Conservation (phyloP, 208 protist genomes). For the Novymonas esmeraldas region DNA sequence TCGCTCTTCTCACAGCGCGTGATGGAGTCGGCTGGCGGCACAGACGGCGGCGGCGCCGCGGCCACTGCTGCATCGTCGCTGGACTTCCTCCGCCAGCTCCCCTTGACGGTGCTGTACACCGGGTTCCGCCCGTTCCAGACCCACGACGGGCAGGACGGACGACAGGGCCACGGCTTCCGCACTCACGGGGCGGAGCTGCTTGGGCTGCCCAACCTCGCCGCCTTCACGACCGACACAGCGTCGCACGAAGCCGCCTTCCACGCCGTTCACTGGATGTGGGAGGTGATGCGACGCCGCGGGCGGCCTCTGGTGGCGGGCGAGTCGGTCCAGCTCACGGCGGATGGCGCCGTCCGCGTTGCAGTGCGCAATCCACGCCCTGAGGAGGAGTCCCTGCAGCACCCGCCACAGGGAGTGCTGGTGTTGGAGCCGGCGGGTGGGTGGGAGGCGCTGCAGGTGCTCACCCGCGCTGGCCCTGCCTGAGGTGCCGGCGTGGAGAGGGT, state of each 20-base stretch:
- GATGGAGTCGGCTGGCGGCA: slow-evolving; percentile 2
- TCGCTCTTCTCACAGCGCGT: slow-evolving; percentile 14
- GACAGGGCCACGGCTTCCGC: slow-evolving; percentile 18
- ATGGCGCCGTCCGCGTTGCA: background rate
- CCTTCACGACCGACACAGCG: slow-evolving; percentile 9
- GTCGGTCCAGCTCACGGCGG: slow-evolving; percentile 6
- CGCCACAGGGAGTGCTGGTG: slow-evolving; percentile 16
- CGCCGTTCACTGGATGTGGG: slow-evolving; percentile 20
- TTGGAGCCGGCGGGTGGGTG: slow-evolving; percentile 23
- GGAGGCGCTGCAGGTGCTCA: slow-evolving; percentile 7
- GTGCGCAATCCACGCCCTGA: slow-evolving; percentile 3
- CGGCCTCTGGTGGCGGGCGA: slow-evolving; percentile 9
- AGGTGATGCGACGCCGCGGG: slow-evolving; percentile 8
- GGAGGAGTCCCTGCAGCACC: slow-evolving; percentile 12
- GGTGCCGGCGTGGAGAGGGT: too few species aligned
- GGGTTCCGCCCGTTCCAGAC: slow-evolving; percentile 17
- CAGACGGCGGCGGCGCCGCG: background rate
- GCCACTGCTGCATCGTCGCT: slow-evolving; percentile 1
- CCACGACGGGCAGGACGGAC: background rate
- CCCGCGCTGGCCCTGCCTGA: background rate
- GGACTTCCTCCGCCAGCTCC: slow-evolving; percentile 24
- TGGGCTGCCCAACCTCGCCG: slow-evolving; percentile 22
- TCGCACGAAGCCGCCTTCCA: slow-evolving; percentile 18
- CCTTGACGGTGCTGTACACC: slow-evolving; percentile 21
- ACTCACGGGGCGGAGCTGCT: slow-evolving; percentile 30